Base-by-base conservation (phyloP, 2,329 filamentous ascomycete species). In the Ophioceras dolichostomum region DNA sequence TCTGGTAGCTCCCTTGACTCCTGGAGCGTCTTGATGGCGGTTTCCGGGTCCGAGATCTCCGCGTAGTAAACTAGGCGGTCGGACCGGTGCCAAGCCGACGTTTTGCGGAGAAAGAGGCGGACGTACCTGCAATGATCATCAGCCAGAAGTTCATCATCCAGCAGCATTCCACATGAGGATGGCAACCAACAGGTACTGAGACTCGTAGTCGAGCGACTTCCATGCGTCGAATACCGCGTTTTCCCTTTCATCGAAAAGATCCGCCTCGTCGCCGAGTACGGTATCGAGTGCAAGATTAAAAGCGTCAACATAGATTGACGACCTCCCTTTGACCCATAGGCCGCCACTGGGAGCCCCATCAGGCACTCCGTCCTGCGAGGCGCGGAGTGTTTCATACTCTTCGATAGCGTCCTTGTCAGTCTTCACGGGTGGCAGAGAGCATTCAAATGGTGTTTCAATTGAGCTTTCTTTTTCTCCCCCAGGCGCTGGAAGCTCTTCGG, bases 261-360 rank as follows among this genome's bases (percentile, higher is more conserved):
- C 85, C 1, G 74, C 71, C 58, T 98, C 91, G 40, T 96, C 85
- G 34, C 85, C 78, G 10, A 96, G 61, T 4, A 98, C 91, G 0
- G 85, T 94, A 41, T 89, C 79, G 34, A 98, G 63, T 2, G 89
- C 86, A 12, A 96, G 66, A 51, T 94, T 94, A 65, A 98, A 98
- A 1, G 91, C 91, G 60, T 98, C 91, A 14, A 95, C 86, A 50
- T 98, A 98, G 39, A 98, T 85, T 2, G 88, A 96, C 50, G 79
- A 93, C 54, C 76, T 79, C 0, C 86, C 85, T 49, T 70, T 76
- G 4, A 77, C 59, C 85, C 85, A 94, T 41, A 70, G 36, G 64
- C 65, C 55, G 13, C 51, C 44, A 39, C 54, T 44, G 36, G 75
- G n/a, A n/a, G n/a, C n/a, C n/a, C n/a, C n/a, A n/a, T n/a, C n/a